Evolutionary conservation across 129 eudicot genomes (phyloP).

Genomic region (Saposhnikovia divaricata): DNA sequence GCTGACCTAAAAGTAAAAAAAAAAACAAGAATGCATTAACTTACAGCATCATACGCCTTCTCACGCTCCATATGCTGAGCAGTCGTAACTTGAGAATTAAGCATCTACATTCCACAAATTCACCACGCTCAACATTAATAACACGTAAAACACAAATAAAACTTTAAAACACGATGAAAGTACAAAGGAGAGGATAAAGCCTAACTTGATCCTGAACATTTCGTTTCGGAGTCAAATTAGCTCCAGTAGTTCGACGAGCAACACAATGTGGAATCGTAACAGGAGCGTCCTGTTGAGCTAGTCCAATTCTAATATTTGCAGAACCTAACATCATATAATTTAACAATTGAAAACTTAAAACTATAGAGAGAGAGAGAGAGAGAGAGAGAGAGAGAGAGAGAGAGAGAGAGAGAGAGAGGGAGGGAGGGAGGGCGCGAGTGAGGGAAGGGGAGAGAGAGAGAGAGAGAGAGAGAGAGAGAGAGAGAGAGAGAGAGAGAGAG

Average conservation of each 20-base stretch:
- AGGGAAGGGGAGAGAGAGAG: no score
- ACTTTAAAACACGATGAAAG: background rate
- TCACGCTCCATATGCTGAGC: conserved; percentile 94
- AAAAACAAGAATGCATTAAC: conserved; percentile 9
- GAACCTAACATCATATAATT: conserved; percentile 46
- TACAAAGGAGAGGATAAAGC: conserved; percentile 9
- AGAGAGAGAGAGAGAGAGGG: background rate
- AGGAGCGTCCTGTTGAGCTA: conserved; percentile 72
- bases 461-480: no score
- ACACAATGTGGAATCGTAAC: conserved; percentile 79
- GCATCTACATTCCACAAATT: conserved; percentile 36
- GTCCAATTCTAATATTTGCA: conserved; percentile 66
- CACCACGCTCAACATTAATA: background rate
- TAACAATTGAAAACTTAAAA: background rate
- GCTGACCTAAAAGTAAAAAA: background rate
- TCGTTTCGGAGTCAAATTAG: conserved; percentile 54
- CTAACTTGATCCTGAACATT: conserved; percentile 88
- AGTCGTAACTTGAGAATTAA: conserved; percentile 93
- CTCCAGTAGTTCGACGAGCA: conserved; percentile 70
- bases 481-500: background rate
- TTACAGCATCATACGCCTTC: conserved; percentile 88
- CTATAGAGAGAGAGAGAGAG: no score
- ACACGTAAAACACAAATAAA: background rate
- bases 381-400: no score
- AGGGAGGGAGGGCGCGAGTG: no score